Evolutionary conservation across 768 basidiomycete species (phyloP).

Genomic region (Rhodosporidiobolus sp.): DNA sequence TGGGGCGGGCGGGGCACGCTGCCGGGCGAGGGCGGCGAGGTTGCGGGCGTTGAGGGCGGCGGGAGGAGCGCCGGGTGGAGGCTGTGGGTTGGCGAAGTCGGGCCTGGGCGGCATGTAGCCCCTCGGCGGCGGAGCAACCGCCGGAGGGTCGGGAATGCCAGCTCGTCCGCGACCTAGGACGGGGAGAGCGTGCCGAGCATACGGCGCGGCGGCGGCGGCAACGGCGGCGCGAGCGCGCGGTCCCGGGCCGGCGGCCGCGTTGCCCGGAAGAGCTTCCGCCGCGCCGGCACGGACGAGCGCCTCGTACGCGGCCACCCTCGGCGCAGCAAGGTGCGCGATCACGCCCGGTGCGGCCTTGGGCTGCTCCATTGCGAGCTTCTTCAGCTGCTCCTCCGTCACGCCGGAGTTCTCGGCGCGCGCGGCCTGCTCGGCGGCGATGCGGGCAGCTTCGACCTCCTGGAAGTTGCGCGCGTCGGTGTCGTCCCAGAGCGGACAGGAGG

Average conservation of each 20-base stretch:
- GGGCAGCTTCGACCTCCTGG: conserved; percentile 40
- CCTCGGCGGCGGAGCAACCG: neutral
- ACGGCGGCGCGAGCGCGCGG: too few species aligned
- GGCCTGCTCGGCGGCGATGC: conserved; percentile 24
- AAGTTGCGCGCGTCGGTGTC: conserved; percentile 4
- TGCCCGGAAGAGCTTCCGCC: neutral
- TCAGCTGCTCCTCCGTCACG: conserved; percentile 35
- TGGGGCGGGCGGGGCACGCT: neutral
- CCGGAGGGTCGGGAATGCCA: neutral
- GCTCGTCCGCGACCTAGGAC: too few species aligned
- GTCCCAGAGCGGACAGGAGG: neutral
- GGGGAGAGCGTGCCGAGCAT: too few species aligned
- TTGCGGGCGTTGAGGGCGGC: neutral
- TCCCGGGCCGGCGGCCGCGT: too few species aligned
- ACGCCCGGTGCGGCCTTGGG: neutral
- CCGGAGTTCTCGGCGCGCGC: conserved; percentile 23
- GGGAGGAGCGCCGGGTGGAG: too few species aligned
- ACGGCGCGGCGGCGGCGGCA: neutral
- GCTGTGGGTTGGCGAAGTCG: too few species aligned
- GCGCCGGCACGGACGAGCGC: neutral
- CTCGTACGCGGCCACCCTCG: neutral
- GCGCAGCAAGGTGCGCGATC: conserved; percentile 19
- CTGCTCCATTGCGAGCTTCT: conserved; percentile 14
- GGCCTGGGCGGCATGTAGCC: too few species aligned
- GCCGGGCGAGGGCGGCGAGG: neutral